Evolutionary conservation across 2,329 filamentous ascomycete species (phyloP).

Genomic region (Seiridium cupressi): DNA sequence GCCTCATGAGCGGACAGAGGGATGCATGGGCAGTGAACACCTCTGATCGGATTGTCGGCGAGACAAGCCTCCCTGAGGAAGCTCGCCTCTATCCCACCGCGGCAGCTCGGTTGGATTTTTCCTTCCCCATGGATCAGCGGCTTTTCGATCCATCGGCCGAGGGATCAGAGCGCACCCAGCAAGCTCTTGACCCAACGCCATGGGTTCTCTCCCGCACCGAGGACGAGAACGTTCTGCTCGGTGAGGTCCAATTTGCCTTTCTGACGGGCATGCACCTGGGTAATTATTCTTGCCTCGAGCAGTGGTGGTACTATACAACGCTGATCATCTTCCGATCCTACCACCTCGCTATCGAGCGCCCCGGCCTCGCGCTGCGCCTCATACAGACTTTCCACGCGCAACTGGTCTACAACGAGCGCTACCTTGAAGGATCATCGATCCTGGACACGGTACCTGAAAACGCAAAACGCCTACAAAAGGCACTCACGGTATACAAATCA

Average conservation of each 20-base stretch:
- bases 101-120: conserved; percentile 21
- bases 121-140: conserved; percentile 24
- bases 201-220: conserved; percentile 43
- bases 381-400: conserved; percentile 53
- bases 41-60: conserved; percentile 47
- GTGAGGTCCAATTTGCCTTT: conserved; percentile 61
- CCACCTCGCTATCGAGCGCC: conserved; percentile 38
- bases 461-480: conserved; percentile 36
- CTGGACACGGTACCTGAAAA: conserved; percentile 33
- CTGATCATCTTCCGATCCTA: conserved; percentile 51
- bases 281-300: conserved; percentile 58
- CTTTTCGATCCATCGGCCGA: conserved; percentile 23
- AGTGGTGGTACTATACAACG: conserved; percentile 58
- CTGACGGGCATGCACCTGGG: conserved; percentile 56
- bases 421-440: conserved; percentile 43
- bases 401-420: conserved; percentile 49
- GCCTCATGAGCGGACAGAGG: conserved; percentile 40
- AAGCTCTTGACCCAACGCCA: conserved; percentile 37
- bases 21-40: conserved; percentile 53
- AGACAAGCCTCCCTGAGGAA: conserved; percentile 37
- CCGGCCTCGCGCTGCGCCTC: conserved; percentile 43
- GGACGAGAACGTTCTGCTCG: conserved; percentile 41
- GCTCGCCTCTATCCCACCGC: conserved; percentile 33
- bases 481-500: conserved; percentile 54
- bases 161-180: conserved; percentile 25